These are phyloP conservation scores for Phytophthora pistaciae DNA, from an alignment of 352 stramenopile species.

Conservation along the genomic window DNA sequence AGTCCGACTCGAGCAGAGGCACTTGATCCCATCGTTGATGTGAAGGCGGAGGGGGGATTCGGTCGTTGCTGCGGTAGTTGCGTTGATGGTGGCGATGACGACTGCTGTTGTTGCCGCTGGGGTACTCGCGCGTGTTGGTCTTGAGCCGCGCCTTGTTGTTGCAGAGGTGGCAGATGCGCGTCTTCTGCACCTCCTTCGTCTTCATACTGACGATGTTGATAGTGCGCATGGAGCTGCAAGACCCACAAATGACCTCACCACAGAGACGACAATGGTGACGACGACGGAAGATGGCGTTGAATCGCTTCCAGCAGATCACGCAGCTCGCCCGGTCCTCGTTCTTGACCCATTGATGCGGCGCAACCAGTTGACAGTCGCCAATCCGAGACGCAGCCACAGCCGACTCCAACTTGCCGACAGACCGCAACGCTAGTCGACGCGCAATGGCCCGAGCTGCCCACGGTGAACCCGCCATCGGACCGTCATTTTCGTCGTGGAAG, in stretches of 20 bases:
- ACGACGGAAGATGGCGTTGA: conserved; percentile 61
- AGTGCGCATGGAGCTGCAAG: conserved; percentile 56
- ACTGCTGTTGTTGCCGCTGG: conserved; percentile 29
- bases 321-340: conserved; percentile 65
- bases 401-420: conserved; percentile 55
- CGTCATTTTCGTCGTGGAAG: conserved; percentile 55
- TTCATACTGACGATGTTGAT: conserved; percentile 43
- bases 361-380: conserved; percentile 49
- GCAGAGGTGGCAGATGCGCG: conserved; percentile 76
- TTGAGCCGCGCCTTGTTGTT: conserved; percentile 58
- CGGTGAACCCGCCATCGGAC: conserved; percentile 33
- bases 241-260: conserved; percentile 68
- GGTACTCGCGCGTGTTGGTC: conserved; percentile 39
- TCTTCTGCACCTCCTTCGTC: conserved; percentile 55
- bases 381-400: conserved; percentile 60
- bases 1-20: conserved; percentile 22
- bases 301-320: conserved; percentile 75
- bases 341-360: conserved; percentile 67
- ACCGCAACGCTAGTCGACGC: conserved; percentile 53
- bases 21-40: conserved; percentile 31
- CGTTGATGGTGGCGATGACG: neutral
- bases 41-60: conserved; percentile 18
- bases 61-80: conserved; percentile 14
- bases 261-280: conserved; percentile 77
- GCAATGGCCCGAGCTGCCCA: conserved; percentile 50